These are phyloP conservation scores for Gymnopus androsaceus DNA, from an alignment of 1,284 basidiomycete genomes.

Conservation along the genomic window DNA sequence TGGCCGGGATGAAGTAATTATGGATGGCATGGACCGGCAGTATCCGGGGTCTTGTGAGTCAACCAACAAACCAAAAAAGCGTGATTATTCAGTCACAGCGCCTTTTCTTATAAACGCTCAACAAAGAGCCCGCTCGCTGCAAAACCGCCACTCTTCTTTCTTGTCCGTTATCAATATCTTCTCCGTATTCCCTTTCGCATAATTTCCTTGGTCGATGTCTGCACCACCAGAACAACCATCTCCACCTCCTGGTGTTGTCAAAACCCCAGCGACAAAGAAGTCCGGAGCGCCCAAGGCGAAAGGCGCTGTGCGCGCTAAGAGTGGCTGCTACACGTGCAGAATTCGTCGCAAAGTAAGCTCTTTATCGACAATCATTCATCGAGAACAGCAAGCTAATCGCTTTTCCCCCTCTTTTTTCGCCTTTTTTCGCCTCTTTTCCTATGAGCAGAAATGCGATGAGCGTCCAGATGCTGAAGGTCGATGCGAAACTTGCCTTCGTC, in stretches of 20 bases:
- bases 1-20: too few relatives aligned
- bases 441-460: conserved; percentile 79
- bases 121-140: conserved; percentile 1
- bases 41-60: too few relatives aligned
- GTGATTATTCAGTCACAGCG: neutral
- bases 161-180: conserved; percentile 17
- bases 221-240: neutral
- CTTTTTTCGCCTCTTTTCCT: conserved; percentile 12
- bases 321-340: conserved; percentile 83
- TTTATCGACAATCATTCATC: conserved; percentile 20
- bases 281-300: conserved; percentile 68
- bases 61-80: too few relatives aligned
- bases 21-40: too few relatives aligned
- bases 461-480: conserved; percentile 57
- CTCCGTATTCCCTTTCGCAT: conserved; percentile 23
- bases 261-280: conserved; percentile 40
- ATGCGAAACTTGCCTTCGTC: conserved; percentile 76
- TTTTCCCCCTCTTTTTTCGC: conserved; percentile 9
- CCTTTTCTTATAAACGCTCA: neutral
- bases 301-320: conserved; percentile 78
- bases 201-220: conserved; percentile 5
- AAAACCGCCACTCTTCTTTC: conserved; percentile 11
- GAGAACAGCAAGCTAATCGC: conserved; percentile 15
- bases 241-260: conserved; percentile 11
- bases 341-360: conserved; percentile 73